Conservation (phyloP, 768 basidiomycete species). For the Lactarius hatsudake region DNA sequence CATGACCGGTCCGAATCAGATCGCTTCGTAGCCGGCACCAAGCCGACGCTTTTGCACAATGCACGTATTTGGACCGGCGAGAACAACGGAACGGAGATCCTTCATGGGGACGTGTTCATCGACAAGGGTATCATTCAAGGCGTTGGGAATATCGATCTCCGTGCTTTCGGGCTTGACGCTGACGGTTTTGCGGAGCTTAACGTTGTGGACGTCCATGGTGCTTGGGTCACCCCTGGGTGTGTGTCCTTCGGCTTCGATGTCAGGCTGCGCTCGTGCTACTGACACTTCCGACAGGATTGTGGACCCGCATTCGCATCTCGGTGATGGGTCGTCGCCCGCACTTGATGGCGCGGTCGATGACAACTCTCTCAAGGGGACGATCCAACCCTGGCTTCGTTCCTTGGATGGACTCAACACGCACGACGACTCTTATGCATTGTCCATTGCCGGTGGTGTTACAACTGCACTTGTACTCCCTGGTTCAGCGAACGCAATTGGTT, state of each 20-base stretch:
- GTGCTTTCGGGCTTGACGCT: slow-evolving; percentile 26
- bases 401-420: slow-evolving; percentile 81
- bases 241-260: background rate
- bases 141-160: slow-evolving; percentile 45
- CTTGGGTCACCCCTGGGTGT: slow-evolving; percentile 79
- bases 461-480: slow-evolving; percentile 77
- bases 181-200: slow-evolving; percentile 31
- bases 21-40: slow-evolving; percentile 62
- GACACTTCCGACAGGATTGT: slow-evolving; percentile 34
- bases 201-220: slow-evolving; percentile 59
- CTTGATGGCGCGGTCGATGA: slow-evolving; percentile 38
- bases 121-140: slow-evolving; percentile 65
- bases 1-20: slow-evolving; percentile 54
- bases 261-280: background rate
- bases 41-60: slow-evolving; percentile 63
- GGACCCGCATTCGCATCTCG: slow-evolving; percentile 50
- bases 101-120: slow-evolving; percentile 65
- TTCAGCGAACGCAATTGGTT: slow-evolving; percentile 40
- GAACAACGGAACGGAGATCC: slow-evolving; percentile 62
- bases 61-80: slow-evolving; percentile 83
- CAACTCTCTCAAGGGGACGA: slow-evolving; percentile 41
- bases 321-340: slow-evolving; percentile 35
- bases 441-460: slow-evolving; percentile 77
- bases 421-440: slow-evolving; percentile 69
- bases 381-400: slow-evolving; percentile 72